These are phyloP conservation scores for Candolleomyces aberdarensis DNA, from an alignment of 768 basidiomycete species.

Conservation along the genomic window DNA sequence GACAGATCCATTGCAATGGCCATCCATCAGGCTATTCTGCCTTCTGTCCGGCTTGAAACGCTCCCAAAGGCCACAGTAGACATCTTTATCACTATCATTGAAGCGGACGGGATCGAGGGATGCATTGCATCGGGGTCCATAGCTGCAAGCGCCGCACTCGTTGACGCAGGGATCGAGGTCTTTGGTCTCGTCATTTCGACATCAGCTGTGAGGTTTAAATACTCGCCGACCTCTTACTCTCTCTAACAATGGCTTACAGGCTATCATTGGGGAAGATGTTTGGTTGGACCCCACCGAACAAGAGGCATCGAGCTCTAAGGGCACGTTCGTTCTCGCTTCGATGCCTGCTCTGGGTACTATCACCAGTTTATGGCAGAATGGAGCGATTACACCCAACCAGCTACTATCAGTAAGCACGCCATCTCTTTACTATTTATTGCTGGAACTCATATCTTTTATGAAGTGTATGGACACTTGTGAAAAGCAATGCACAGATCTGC, in stretches of 20 bases:
- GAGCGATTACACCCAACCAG: slow-evolving; percentile 54
- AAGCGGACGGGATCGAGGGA: slow-evolving; percentile 88
- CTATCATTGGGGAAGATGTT: slow-evolving; percentile 51
- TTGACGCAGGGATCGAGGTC: slow-evolving; percentile 92
- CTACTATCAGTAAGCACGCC: slow-evolving; percentile 49
- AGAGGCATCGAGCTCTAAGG: slow-evolving; percentile 56
- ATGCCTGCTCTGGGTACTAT: slow-evolving; percentile 86
- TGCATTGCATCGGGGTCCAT: slow-evolving; percentile 84
- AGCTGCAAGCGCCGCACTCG: slow-evolving; percentile 87
- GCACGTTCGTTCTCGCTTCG: slow-evolving; percentile 74
- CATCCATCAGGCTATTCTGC: slow-evolving; percentile 80
- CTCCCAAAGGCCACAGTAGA: slow-evolving; percentile 96
- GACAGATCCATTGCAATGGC: slow-evolving; percentile 80
- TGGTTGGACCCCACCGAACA: slow-evolving; percentile 81
- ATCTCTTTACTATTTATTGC: slow-evolving; percentile 1
- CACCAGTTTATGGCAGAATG: slow-evolving; percentile 86
- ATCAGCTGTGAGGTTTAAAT: slow-evolving; percentile 54
- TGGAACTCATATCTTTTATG: background rate
- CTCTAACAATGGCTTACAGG: slow-evolving; percentile 34
- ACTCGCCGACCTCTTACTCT: background rate
- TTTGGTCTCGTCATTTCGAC: slow-evolving; percentile 84
- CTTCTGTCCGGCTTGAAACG: slow-evolving; percentile 82
- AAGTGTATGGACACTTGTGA: slow-evolving; percentile 74
- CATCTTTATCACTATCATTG: slow-evolving; percentile 84
- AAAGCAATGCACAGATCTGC: slow-evolving; percentile 69